Evolutionary conservation across 371 early-diverging fungal genomes (phyloP).

Genomic region (Mucor racemosus): DNA sequence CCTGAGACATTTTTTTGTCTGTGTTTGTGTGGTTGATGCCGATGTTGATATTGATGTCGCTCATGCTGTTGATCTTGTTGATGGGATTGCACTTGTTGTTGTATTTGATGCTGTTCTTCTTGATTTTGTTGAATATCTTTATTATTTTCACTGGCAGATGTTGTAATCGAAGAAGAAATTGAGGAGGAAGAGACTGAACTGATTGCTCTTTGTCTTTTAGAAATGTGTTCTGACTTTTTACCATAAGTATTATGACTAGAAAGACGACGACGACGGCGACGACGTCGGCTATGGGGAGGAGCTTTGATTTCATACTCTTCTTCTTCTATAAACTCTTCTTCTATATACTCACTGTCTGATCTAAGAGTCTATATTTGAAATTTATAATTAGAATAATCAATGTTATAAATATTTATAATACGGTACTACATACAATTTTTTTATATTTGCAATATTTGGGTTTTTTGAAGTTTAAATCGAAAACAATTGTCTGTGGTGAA

Average conservation of each 20-base stretch:
- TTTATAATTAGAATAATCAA: background rate
- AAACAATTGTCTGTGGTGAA: background rate
- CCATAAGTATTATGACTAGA: too few species aligned
- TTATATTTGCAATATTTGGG: background rate
- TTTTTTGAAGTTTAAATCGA: slow-evolving; percentile 16
- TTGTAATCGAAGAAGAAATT: background rate
- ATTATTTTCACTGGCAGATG: background rate
- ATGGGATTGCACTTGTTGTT: background rate
- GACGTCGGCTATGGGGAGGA: background rate
- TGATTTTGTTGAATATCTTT: background rate
- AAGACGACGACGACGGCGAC: background rate
- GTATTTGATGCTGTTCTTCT: too few species aligned
- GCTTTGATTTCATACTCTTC: background rate
- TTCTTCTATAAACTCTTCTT: background rate
- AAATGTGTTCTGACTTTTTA: background rate
- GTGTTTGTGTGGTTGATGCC: too few species aligned
- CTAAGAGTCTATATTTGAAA: background rate
- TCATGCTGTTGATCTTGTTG: background rate
- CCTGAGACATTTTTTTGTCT: background rate
- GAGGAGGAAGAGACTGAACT: background rate
- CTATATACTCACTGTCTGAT: background rate
- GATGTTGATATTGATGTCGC: background rate
- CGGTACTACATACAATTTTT: slow-evolving; percentile 1
- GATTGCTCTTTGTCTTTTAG: background rate
- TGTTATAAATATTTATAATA: background rate